Base-by-base conservation (phyloP, 768 basidiomycete genomes). In the Dendrothele bispora region DNA sequence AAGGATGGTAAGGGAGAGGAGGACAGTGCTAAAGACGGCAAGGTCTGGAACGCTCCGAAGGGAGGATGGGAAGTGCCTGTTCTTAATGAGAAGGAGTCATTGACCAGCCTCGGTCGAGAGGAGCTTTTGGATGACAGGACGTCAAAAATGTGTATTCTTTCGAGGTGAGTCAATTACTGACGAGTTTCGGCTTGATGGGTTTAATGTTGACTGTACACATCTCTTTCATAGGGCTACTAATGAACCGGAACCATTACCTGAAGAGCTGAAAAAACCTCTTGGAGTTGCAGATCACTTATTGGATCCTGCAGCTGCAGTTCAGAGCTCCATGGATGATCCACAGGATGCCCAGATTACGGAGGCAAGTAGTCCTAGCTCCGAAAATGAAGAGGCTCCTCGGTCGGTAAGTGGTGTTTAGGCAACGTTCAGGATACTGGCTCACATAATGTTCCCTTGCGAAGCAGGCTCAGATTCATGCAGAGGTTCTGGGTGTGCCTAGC, bases 61-160 rank as follows among this genome's bases (percentile, higher is more conserved):
- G 56, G 67, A 60, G 60, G 58, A 51, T 60, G 60, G 46, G 63
- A 61, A 48, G 78, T 84, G 34, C 60, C 79, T 5, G 79, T 92
- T 41, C 65, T 82, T 5, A 78, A 74, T 39, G 89, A 92, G 73
- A 90, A 90, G 72, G 89, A 88, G 65, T 80, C 80, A 15, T 61
- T 90, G 63, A 84, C 83, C 51, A 75, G 64, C 21, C 68, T 90
- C 37, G 88, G 88, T 21, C 73, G 88, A 40, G 87, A 90, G 44
- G 88, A 90, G 63, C 65, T 92, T 56, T 75, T 88, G 58, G 85
- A 91, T 56, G 82, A 86, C 57, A 73, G 82, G 57, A 74, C 82
- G 46, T 70, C 73, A 44, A 83, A 78, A 68, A 82, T 86, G 82
- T 65, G 77, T 25, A 68, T 87, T 20, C 75, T 91, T 46, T 80